Base-by-base conservation (phyloP, 768 basidiomycete genomes). In the Tephrocybe sp. region DNA sequence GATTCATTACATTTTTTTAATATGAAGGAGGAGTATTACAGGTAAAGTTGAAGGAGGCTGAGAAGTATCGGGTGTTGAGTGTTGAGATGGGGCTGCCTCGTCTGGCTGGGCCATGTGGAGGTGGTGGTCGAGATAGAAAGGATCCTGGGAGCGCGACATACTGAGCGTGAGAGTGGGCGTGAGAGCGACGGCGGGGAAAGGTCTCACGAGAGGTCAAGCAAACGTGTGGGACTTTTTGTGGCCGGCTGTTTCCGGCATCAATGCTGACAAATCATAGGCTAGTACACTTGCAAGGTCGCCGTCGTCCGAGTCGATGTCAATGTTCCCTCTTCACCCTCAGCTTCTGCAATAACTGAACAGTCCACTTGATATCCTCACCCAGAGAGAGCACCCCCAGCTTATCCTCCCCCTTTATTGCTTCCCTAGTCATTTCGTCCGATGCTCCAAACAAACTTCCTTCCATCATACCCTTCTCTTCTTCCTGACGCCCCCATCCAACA, bases 381-480 rank as follows among this genome's bases (percentile, higher is more conserved):
- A 78, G 58, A 42, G 71, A 66, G 47, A 80, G 61, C 21, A 78
- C 65, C 23, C 78, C 78, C 52, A 78, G 56, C 64, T 78, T 78
- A 63, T 80, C 79, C 53, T 79, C 77, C 19, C 62, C 64, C 51
- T 66, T 66, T 42, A 74, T 65, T 45, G 57, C 58, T 43, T 70
- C 69, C 39, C 69, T 60, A 24, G 66, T 66, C 42, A 59, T 49
- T 49, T 59, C 60, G 57, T 69, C 64, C 42, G 58, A 57, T 34
- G 52, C 42, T 38, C 55, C 56, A 57, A 53, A 67, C 36, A 56
- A 52, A 34, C 49, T 49, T 45, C 42, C 51, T 30, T 45, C 52
- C 22, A 43, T 55, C 22, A 57, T 58, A 42, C 47, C 33, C 40
- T 24, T 57, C 40, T 61, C 57, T 9, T 58, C 61, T 54, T 68